Base-by-base conservation (phyloP, 345 rosid genomes). In the Bruguiera parviflora region DNA sequence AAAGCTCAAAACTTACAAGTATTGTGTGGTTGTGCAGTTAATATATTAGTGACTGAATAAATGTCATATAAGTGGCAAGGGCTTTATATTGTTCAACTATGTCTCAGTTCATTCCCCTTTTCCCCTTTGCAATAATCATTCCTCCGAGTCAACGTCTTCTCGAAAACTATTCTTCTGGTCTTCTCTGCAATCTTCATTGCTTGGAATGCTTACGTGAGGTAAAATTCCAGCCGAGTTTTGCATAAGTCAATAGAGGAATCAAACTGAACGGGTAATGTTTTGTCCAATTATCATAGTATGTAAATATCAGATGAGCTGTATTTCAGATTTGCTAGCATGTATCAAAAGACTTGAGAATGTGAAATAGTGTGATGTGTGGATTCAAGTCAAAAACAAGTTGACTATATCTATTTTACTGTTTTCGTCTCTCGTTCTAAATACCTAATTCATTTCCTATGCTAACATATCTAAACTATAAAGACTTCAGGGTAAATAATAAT, bases 21-120 rank as follows among this genome's bases (percentile, higher is more conserved):
- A 69, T 75, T 59, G 72, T 72, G 79, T 69, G 69, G 65, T 71
- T 77, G 79, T 83, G 82, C 75, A 72, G 80, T 75, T 71, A 69
- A 77, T 69, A 75, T 77, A 49, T 76, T 70, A 75, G 71, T 77
- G 75, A 43, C 67, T 71, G 73, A 68, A 67, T 71, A 68, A 73
- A 66, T 68, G 62, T 70, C 64, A 64, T 73, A 73, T 53, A 13
- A 58, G 35, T 55, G 25, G 69, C 21, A 8, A 53, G 71, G 64
- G 58, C 53, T 68, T 73, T 58, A 3, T 3, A 43, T 43, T 43
- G 49, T 11, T 3, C n/a, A 43, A 13, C 49, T 13, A 3, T 13
- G 49, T 15, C 49, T 43, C 49, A 43, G 18, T 43, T 43, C 5
- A 13, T 13, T 53, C 2, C 3, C 8, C 22, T 56, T 43, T 10